Evolutionary conservation across 129 eudicot species (phyloP), one percentile per base, ranked within the genome.

Genomic region (Oenanthe sinensis): DNA sequence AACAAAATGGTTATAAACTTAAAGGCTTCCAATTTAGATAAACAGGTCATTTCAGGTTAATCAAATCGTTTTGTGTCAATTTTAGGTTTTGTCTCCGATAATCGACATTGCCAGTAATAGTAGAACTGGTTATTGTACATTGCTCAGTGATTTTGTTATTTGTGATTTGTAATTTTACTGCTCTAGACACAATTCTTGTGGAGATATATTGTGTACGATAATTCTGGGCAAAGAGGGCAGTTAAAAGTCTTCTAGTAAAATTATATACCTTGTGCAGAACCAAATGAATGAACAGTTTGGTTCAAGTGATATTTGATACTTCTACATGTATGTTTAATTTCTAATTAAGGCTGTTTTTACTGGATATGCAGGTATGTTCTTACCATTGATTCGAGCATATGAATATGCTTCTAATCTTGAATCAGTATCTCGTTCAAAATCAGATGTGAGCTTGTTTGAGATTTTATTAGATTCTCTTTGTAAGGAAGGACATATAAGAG

Each of bases 391-490:
- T 81, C 82, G 85, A 49, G 69, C 90, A 44, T 87, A 75, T 62
- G 91, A 87, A 78, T 86, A 83, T 77, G 89, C 85, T 49, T 55
- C 75, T 36, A 79, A 68, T 76, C 73, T 89, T 72, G 86, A 84
- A 37, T 78, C 71, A 39, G 52, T 80, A 47, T 60, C 60, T 16
- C 68, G 75, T 78, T 78, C 83, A 33, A 68, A 83, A 47, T 8
- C 55, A 22, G 87, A 74, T 60, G 71, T 83, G 65, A 78, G 37
- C 55, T 47, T 89, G 76, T 76, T 89, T 77, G 89, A 78, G 80
- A 73, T 83, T 46, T 84, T 89, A 62, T 75, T 89, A 50, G 87
- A 85, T 71, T 83, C 90, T 39, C 78, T 89, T 36, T 87, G 89
- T 65, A 83, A 81, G 74, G 87, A 85, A 75, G 87, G 91, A 45